These are phyloP conservation scores for Hypoxylon rubiginosum DNA, from an alignment of 2,329 filamentous ascomycete species.

Conservation along the genomic window DNA sequence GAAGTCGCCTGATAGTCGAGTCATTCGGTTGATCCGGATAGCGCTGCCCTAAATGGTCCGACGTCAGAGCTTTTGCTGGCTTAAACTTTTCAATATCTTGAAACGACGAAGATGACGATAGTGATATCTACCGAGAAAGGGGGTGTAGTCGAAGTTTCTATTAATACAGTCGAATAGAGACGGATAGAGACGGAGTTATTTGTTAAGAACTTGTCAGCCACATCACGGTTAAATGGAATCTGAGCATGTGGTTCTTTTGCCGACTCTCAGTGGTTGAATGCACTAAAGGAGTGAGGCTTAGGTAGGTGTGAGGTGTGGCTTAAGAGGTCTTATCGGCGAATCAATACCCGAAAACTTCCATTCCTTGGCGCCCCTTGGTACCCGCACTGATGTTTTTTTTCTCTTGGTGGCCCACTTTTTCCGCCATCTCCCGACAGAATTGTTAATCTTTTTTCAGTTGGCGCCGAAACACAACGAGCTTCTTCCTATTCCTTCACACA, in stretches of 20 bases:
- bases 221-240: slow-evolving; percentile 38
- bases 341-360: slow-evolving; percentile 37
- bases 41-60: not conserved
- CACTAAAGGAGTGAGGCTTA: slow-evolving; percentile 28
- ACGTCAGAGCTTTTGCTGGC: not conserved
- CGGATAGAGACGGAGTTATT: not conserved
- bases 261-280: slow-evolving; percentile 35
- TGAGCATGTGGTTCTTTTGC: slow-evolving; percentile 34
- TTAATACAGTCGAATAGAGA: not conserved
- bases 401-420: slow-evolving; percentile 30
- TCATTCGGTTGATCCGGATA: not conserved
- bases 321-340: slow-evolving; percentile 34
- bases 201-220: slow-evolving; percentile 17
- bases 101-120: not conserved
- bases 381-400: slow-evolving; percentile 29
- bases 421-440: slow-evolving; percentile 40
- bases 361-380: slow-evolving; percentile 1
- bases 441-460: slow-evolving; percentile 36
- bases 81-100: not conserved
- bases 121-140: not conserved
- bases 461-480: slow-evolving; percentile 36
- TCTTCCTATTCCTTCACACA: slow-evolving; percentile 32
- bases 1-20: not conserved
- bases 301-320: slow-evolving; percentile 28
- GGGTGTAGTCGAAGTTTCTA: not conserved